Evolutionary conservation across 257 asterid species (phyloP), one percentile per base, ranked within the genome.

Genomic region (Solanum corneliomulleri): DNA sequence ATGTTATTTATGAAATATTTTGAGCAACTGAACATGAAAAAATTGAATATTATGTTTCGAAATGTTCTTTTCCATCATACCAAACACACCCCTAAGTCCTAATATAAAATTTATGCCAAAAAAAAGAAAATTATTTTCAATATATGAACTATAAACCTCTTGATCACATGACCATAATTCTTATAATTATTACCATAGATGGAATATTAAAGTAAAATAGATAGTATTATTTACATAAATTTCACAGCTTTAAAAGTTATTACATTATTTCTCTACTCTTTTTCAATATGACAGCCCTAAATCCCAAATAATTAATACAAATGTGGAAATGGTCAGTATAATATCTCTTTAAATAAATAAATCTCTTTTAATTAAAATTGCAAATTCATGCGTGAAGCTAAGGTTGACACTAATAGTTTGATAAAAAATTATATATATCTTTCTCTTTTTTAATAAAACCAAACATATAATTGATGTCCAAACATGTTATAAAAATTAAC

Each of bases 311-410:
- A 78, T 29, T 78, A 78, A 45, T 78, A 25, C 41, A 78, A 27
- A 45, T 27, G 66, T 45, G 85, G 85, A 80, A 80, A 80, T 80
- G 45, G 69, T 80, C 85, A 74, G 81, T 37, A 31, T 12, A 20
- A 18, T 29, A 80, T 80, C 5, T 47, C 25, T 76, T 76, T 23
- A 16, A 80, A 47, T 49, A 49, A 78, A 25, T 25, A n/a, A 78
- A n/a, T 42, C 35, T 27, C 23, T 77, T 42, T 20, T 13, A 11
- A 39, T 72, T 62, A 60, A 4, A 29, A 62, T 20, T 77, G 35
- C 86, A 62, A 75, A 35, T 14, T 76, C 88, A 77, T 77, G 90
- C 83, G 88, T 85, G 88, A 85, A 37, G 80, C 27, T 37, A 74
- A 74, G 45, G 88, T 68, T 88, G 88, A 78, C 64, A 85, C 83